Evolutionary conservation across 1,284 basidiomycete species (phyloP), one percentile per base, ranked within the genome.

Genomic region (Coniferiporia weirii): DNA sequence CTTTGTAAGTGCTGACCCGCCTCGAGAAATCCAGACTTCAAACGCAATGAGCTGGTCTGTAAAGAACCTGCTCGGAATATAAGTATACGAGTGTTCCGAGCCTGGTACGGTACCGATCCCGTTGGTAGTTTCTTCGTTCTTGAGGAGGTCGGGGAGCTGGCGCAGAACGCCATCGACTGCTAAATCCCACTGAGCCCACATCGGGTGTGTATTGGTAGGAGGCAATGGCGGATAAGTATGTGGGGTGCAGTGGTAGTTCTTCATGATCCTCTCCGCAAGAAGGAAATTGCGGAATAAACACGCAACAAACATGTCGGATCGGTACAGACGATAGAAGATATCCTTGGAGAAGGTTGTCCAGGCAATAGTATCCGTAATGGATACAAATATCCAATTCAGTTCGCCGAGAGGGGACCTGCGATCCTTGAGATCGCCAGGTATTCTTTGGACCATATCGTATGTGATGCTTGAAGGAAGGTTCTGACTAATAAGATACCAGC

Each of bases 321-420:
- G 84, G 73, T 98, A 99, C 35, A 99, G 77, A 43, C 93, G 84
- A 47, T 94, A 95, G 74, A 99, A 99, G 10, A 95, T 84, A 54
- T 96, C 93, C 54, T 91, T 84, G 19, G 95, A 91, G 69, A 99
- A 95, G 0, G 94, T 93, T 10, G 95, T 95, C 96, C 97, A 99
- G 12, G 97, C 97, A 64, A 99, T 98, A 7, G 96, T 98, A 73
- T 99, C 96, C 15, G 96, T 99, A 64, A 99, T 94, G 45, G 96
- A 94, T 1, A 94, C 98, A 75, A 99, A 98, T 66, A 99, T 98
- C 96, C 97, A 99, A 72, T 98, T 98, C 32, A 99, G 84, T 73
- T 99, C 96, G 55, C 96, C 96, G 1, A 99, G 79, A 0, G 96
- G 96, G 2, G 97, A 98, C 22, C 95, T 83, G 36, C 96, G 83